Percentiles rank a stretch among this genome's conserved stretches.
phyloP scores from a whole-genome alignment of 441 rosid genomes.

The Gossypium schwendimanii region DNA sequence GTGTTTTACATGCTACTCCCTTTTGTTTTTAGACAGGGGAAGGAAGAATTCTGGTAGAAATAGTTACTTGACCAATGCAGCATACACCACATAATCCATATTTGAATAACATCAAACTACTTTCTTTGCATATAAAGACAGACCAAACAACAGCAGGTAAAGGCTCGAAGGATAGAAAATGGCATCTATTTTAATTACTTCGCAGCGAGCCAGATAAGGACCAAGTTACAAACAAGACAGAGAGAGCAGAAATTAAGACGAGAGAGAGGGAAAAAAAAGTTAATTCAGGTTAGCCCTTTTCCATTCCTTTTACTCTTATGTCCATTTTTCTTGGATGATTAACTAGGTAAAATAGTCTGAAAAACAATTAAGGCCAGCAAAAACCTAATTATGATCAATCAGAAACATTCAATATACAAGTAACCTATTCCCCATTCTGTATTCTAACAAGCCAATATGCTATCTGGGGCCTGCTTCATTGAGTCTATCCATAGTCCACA shows the following conservation, averaged over 20 bases:
- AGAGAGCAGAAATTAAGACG: neutral
- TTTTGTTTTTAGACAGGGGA: neutral
- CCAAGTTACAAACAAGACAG: neutral
- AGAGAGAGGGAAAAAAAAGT: conserved; percentile 2
- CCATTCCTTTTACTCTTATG: neutral
- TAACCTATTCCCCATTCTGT: neutral
- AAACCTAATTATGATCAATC: neutral
- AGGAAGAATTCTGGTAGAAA: neutral
- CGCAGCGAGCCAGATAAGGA: neutral
- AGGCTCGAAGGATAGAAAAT: neutral
- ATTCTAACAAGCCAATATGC: conserved; percentile 5
- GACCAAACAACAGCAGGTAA: neutral
- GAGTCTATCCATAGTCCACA: neutral
- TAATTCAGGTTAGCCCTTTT: neutral
- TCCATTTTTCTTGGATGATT: neutral
- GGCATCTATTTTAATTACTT: neutral
- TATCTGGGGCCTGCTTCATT: neutral
- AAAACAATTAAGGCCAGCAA: neutral
- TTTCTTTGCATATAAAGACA: neutral
- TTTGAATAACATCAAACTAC: neutral
- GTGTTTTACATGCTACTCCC: neutral
- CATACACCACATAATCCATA: neutral
- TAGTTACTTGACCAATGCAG: neutral
- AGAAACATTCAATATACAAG: neutral
- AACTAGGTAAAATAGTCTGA: neutral